phyloP scores from a whole-genome alignment of 129 eudicot genomes.

The Pulicaria dysenterica region DNA sequence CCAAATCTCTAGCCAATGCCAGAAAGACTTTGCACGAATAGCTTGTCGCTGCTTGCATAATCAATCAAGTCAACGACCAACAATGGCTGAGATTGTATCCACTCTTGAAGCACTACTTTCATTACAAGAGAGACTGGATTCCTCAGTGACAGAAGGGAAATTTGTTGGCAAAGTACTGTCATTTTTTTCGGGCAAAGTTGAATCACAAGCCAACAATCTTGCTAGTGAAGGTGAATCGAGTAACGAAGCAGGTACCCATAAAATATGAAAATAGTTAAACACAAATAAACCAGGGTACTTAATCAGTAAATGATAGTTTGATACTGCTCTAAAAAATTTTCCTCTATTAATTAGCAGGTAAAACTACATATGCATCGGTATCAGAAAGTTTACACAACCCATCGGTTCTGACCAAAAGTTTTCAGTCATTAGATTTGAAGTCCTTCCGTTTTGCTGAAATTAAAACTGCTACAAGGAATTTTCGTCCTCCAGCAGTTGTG shows the following conservation, averaged over 20 bases:
- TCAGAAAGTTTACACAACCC: slow-evolving; percentile 29
- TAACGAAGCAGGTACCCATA: background rate
- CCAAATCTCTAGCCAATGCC: slow-evolving; percentile 20
- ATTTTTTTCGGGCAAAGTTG: background rate
- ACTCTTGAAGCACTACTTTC: slow-evolving; percentile 34
- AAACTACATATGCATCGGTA: background rate
- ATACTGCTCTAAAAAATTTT: too few relatives aligned
- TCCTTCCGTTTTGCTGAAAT: slow-evolving; percentile 40
- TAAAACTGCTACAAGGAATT: slow-evolving; percentile 54
- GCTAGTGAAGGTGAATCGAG: background rate
- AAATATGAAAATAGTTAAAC: background rate
- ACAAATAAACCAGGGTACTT: too few relatives aligned
- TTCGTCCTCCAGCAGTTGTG: slow-evolving; percentile 47
- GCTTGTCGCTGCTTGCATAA: slow-evolving; percentile 36
- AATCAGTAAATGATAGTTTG: too few relatives aligned
- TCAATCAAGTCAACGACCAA: slow-evolving; percentile 34
- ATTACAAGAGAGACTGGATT: slow-evolving; percentile 15
- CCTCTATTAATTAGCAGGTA: background rate
- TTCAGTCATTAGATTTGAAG: slow-evolving; percentile 32
- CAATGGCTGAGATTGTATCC: slow-evolving; percentile 41
- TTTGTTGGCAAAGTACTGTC: background rate
- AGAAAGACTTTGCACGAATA: slow-evolving; percentile 19
- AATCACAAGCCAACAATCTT: background rate
- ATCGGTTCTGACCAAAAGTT: slow-evolving; percentile 26
- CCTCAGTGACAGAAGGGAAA: background rate